Percentiles rank a stretch among this genome's conserved stretches.
Evolutionary conservation across 2,329 filamentous ascomycete species (phyloP).

Genomic region (Apiospora malaysiana): DNA sequence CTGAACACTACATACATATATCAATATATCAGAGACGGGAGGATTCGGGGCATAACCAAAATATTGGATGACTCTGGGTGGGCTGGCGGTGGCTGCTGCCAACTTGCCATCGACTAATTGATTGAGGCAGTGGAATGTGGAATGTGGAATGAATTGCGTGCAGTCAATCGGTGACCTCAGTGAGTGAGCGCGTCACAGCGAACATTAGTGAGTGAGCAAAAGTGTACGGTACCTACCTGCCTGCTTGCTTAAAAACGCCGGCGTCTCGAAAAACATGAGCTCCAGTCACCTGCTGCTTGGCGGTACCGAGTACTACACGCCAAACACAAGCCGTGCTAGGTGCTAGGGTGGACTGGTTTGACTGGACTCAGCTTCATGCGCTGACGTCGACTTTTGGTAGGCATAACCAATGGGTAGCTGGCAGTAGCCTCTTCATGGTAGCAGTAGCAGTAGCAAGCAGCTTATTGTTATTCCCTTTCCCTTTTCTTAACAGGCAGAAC

Average conservation of each 20-base stretch:
- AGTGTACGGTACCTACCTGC: background rate
- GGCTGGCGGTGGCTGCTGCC: background rate
- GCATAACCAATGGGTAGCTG: background rate
- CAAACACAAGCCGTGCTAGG: background rate
- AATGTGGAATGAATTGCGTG: too few species aligned
- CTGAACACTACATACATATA: background rate
- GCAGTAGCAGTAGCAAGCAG: background rate
- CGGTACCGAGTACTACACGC: background rate
- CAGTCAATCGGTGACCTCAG: too few species aligned
- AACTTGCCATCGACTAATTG: background rate
- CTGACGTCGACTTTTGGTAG: slow-evolving; percentile 52
- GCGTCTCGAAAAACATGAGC: slow-evolving; percentile 16
- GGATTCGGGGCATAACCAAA: background rate
- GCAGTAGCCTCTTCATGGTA: background rate
- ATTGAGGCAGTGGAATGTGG: background rate
- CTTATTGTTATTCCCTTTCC: background rate
- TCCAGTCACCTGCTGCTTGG: slow-evolving; percentile 8
- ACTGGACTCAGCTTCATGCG: slow-evolving; percentile 43
- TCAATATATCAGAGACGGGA: slow-evolving; percentile 13
- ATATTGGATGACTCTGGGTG: background rate
- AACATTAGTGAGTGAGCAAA: too few species aligned
- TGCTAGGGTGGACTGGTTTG: slow-evolving; percentile 17
- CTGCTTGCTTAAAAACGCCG: background rate
- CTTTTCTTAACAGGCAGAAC: background rate
- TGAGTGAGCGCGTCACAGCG: too few species aligned